A percentile compares a stretch with the other conserved stretches of the same genome.
Conservation (phyloP, 495 filamentous ascomycete species). For the Tuber indicum region DNA sequence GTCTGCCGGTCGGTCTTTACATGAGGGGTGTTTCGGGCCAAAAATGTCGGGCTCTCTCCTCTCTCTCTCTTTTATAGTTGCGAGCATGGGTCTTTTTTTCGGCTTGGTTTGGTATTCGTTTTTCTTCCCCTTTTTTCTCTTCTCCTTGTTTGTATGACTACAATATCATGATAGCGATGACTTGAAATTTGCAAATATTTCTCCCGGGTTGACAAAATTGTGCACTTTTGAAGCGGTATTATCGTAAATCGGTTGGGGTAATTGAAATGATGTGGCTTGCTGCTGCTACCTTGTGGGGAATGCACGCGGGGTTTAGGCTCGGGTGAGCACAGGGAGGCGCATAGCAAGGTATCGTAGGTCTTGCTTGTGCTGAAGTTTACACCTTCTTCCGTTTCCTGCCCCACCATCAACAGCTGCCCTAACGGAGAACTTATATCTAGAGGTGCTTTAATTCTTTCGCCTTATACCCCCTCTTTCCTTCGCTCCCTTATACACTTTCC, state of each 20-base stretch:
- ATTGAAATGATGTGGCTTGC: neutral
- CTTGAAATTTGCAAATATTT: slow-evolving; percentile 8
- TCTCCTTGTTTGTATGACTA: slow-evolving; percentile 24
- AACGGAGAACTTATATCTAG: neutral
- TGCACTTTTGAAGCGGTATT: neutral
- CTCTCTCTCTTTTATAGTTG: slow-evolving; percentile 5
- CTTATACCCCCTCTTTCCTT: neutral
- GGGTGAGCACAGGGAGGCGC: neutral
- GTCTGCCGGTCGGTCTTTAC: neutral
- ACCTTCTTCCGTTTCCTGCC: neutral
- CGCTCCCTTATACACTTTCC: neutral
- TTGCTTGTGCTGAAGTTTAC: neutral
- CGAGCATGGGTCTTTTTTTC: slow-evolving; percentile 16
- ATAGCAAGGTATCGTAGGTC: neutral
- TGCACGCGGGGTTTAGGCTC: neutral
- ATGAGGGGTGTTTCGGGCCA: neutral
- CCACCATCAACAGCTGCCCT: neutral
- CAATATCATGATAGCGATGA: slow-evolving; percentile 11
- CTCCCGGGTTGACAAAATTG: neutral
- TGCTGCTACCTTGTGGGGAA: neutral
- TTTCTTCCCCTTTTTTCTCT: neutral
- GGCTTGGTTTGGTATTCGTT: slow-evolving; percentile 13
- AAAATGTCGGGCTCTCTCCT: neutral
- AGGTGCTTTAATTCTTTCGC: neutral
- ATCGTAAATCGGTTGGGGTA: neutral